Percentiles rank a stretch among this genome's conserved stretches.
Conservation (phyloP, 106 monocot species). For the Alisma plantagoaquatica region DNA sequence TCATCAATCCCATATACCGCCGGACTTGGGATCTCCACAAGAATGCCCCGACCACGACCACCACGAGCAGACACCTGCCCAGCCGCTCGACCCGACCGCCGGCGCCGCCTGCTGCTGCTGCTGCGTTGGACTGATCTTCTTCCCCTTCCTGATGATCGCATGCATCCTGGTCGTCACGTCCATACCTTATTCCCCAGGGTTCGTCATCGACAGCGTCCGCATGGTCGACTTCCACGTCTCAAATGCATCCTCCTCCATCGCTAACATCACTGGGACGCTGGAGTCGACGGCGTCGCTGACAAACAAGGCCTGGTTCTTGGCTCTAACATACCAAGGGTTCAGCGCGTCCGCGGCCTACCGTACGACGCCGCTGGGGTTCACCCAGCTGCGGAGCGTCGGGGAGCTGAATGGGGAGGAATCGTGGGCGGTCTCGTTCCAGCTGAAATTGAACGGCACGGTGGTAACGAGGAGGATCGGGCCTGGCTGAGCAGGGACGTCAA, state of each 20-base stretch:
- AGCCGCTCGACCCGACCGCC: background rate
- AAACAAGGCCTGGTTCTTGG: background rate
- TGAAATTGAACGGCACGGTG: background rate
- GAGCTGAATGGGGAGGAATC: background rate
- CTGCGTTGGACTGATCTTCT: background rate
- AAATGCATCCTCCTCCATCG: background rate
- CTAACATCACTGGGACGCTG: background rate
- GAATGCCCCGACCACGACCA: too few species aligned
- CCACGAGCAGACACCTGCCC: too few species aligned
- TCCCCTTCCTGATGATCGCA: background rate
- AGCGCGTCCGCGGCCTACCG: background rate
- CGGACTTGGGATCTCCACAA: too few species aligned
- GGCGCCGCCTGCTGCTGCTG: background rate
- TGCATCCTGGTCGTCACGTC: background rate
- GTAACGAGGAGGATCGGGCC: background rate
- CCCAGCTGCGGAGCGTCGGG: background rate
- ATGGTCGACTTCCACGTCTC: background rate
- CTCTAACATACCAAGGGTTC: background rate
- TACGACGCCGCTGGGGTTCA: background rate
- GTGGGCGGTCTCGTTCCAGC: background rate
- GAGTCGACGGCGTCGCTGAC: background rate
- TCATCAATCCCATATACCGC: too few species aligned
- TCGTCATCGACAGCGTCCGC: background rate
- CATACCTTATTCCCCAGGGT: background rate
- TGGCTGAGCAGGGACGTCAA: background rate